These are phyloP conservation scores for Cercospora sp. DNA, from an alignment of 2,329 filamentous ascomycete species.

Conservation along the genomic window DNA sequence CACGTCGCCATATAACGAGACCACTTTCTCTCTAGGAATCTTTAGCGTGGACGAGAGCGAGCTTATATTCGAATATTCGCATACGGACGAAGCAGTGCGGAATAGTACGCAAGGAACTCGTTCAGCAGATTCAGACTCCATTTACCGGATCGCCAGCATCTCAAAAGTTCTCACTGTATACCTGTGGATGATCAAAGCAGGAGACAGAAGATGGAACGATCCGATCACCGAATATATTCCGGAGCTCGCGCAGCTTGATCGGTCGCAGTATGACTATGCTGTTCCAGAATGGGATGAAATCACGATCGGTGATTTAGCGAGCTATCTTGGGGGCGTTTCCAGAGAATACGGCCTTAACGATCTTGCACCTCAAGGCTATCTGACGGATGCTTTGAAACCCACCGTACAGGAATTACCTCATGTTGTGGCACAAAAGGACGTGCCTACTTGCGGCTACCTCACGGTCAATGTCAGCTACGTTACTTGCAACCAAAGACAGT, in stretches of 20 bases:
- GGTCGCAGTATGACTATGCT: conserved; percentile 37
- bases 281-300: conserved; percentile 52
- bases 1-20: conserved; percentile 22
- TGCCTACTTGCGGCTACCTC: conserved; percentile 24
- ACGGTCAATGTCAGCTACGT: conserved; percentile 17
- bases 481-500: conserved; percentile 15
- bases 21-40: conserved; percentile 26
- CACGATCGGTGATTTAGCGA: conserved; percentile 49
- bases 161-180: conserved; percentile 27
- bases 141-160: conserved; percentile 27
- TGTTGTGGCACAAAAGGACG: conserved; percentile 15
- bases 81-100: conserved; percentile 20
- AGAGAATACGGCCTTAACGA: conserved; percentile 28
- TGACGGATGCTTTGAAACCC: conserved; percentile 14
- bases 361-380: conserved; percentile 15
- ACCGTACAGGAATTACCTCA: conserved; percentile 35
- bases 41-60: conserved; percentile 23
- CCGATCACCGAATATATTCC: conserved; percentile 52
- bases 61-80: conserved; percentile 22
- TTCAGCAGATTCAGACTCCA: conserved; percentile 24
- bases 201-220: conserved; percentile 23
- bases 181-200: conserved; percentile 26
- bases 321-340: conserved; percentile 49
- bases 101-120: conserved; percentile 22
- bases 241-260: conserved; percentile 35